Evolutionary conservation across 116 monocot species (phyloP), one percentile per base, ranked within the genome.

Genomic region (Cymodocea nodosa): DNA sequence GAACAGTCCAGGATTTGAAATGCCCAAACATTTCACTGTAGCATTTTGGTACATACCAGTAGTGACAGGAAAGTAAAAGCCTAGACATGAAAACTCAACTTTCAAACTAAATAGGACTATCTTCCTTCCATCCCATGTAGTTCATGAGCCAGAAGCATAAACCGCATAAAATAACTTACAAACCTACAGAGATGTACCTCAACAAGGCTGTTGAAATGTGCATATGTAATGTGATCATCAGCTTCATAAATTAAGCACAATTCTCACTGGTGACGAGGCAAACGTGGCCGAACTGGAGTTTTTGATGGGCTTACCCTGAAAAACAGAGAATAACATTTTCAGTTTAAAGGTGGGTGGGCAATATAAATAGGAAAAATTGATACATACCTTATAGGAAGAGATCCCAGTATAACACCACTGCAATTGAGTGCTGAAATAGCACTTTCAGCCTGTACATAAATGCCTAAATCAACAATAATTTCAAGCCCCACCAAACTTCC

Each of bases 381-480:
- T 30, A 30, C 30, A 30, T 30, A 52, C 81, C 81, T 81, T 13
- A 81, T 54, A n/a, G 81, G 81, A 39, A 77, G 67, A 50, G 71
- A 64, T 39, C 77, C 61, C 63, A 80, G 51, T 40, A 59, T 23
- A 70, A 74, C 57, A 24, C 81, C 81, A 35, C 81, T 81, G 20
- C 77, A 81, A 67, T 71, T 77, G 37, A 81, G 77, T 52, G 81
- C 81, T 53, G 56, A 15, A 71, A 81, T 77, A n/a, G 81, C 77
- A 54, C 77, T 77, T 34, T 81, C 77, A 39, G 81, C 70, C 70
- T 70, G 70, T 5, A 30, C 66, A 84, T 72, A 65, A 60, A 20
- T 15, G 14, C 19, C 4, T 22, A 64, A 30, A 30, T 64, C 9
- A 64, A 50, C 49, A 49, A 39, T n/a, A 24, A 20, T 64, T 5